Base-by-base conservation (phyloP, 371 early-diverging fungal genomes). In the Chytridium lagenaria region DNA sequence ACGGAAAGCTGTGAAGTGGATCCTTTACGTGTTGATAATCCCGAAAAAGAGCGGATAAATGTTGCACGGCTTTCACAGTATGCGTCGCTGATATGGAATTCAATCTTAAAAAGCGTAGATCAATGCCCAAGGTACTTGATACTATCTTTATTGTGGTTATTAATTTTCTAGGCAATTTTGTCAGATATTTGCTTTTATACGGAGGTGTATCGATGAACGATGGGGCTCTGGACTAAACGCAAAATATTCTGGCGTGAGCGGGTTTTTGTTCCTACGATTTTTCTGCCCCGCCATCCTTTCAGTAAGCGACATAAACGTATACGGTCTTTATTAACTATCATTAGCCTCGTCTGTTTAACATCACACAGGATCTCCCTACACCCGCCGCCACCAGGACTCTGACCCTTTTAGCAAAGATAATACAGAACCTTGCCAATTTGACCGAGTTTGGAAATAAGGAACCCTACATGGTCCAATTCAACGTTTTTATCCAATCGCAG, bases 211-310 rank as follows among this genome's bases (percentile, higher is more conserved):
- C 36, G n/a, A 3, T 1, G 30, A 59, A 52, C 70, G 73, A 39
- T 84, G 75, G 74, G 65, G 65, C 7, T 23, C 22, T 0, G 72
- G 22, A 31, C 75, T 70, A 1, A 68, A 55, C 34, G 70, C 64
- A 52, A 74, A 71, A 44, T 81, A 83, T 67, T 61, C 80, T 10
- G 81, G 81, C 5, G 75, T 85, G 59, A 75, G 92, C 72, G 92
- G 92, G 0, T 93, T 95, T 79, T 77, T 95, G 2, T 95, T 95
- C 77, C 74, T 95, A 38, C 84, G 95, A 23, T 84, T 94, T 69
- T 88, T 95, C 67, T 93, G 94, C 68, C 94, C 95, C 0, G 93
- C 95, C 0, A 92, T 94, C 72, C 83, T 93, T 30, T 88, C 91
- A 51, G 82, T 82, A 64, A 55, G 76, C 69, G 16, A 61, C 3